phyloP scores from a whole-genome alignment of 73 alveolate species.

The Durusdinium trenchii region DNA sequence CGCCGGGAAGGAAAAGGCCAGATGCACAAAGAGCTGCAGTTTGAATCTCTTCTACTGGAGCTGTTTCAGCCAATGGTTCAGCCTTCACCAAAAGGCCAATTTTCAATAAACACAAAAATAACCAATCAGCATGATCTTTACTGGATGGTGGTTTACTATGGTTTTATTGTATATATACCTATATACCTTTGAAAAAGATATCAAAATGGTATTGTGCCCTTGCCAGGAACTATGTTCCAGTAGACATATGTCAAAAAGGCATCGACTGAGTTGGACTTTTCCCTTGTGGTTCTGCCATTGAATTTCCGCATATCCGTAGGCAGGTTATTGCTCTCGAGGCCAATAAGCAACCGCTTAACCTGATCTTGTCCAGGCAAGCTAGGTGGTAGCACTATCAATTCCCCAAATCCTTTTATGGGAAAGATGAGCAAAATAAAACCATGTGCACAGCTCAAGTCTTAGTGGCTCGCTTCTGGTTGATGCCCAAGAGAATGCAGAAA shows the following conservation, averaged over 20 bases:
- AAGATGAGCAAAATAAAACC: background rate
- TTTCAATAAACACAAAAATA: background rate
- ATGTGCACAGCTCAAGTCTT: too few relatives aligned
- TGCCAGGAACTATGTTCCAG: background rate
- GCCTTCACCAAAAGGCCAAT: background rate
- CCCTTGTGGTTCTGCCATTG: background rate
- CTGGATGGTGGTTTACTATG: background rate
- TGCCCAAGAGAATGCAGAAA: background rate
- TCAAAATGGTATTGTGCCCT: background rate
- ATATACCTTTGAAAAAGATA: background rate
- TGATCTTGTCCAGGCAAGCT: background rate
- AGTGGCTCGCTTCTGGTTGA: conserved; percentile 14
- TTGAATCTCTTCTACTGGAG: background rate
- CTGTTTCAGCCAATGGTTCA: conserved; percentile 14
- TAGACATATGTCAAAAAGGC: background rate
- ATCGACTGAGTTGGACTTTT: background rate
- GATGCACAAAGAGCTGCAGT: background rate
- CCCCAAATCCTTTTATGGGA: background rate
- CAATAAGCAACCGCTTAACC: background rate
- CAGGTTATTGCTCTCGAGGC: background rate
- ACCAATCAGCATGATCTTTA: background rate
- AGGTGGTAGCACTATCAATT: background rate
- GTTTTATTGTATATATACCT: background rate
- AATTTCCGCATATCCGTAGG: conserved; percentile 29
- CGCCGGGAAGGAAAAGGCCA: conserved; percentile 2